Evolutionary conservation across 257 asterid species (phyloP).

Genomic region (Solanum appendiculatum): DNA sequence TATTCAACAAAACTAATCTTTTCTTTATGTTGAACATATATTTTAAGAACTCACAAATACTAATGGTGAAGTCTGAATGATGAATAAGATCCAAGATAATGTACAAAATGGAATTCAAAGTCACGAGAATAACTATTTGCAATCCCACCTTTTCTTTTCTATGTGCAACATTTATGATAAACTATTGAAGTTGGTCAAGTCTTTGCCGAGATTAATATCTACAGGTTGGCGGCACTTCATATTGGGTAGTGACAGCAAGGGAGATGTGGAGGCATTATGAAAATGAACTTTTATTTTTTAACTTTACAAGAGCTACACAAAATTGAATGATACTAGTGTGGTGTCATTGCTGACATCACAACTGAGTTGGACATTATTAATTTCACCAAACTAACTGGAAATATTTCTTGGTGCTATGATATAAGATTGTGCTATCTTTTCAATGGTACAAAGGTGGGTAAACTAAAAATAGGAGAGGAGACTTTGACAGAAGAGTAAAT

Average conservation of each 20-base stretch:
- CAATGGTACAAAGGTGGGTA: background rate
- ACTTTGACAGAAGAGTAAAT: background rate
- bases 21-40: background rate
- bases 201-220: background rate
- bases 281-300: background rate
- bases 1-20: background rate
- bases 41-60: background rate
- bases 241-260: background rate
- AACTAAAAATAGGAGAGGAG: background rate
- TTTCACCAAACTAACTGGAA: background rate
- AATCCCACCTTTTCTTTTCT: background rate
- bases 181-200: background rate
- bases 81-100: background rate
- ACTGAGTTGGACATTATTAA: background rate
- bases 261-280: background rate
- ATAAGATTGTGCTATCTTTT: background rate
- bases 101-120: background rate
- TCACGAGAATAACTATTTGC: background rate
- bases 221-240: background rate
- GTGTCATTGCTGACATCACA: background rate
- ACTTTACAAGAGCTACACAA: background rate
- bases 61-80: background rate
- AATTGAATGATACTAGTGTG: background rate
- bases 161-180: background rate
- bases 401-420: background rate